Conservation (phyloP, 75 land plant genomes). For the Chamaecyparis obtusa region DNA sequence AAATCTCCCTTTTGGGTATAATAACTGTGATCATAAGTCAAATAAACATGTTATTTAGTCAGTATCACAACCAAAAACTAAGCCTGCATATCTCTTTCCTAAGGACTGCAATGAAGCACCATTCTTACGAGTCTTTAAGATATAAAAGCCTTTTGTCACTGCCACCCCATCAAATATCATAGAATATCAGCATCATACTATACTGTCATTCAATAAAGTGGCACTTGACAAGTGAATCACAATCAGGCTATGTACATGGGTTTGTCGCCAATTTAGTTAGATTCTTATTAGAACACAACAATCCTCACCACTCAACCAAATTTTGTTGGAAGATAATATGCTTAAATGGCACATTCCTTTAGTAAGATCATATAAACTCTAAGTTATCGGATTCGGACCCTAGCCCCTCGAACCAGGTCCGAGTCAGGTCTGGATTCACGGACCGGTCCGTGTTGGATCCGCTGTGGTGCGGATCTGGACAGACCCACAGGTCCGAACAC, state of each 20-base stretch:
- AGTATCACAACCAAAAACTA: background rate
- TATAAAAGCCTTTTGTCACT: background rate
- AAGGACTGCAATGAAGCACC: background rate
- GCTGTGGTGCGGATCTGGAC: too few relatives aligned
- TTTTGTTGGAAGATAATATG: background rate
- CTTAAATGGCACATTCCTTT: background rate
- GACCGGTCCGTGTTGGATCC: too few relatives aligned
- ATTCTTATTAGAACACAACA: background rate
- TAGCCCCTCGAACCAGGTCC: too few relatives aligned
- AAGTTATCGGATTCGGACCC: too few relatives aligned
- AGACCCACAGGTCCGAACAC: too few relatives aligned
- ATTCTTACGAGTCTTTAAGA: background rate
- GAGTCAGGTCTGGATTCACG: too few relatives aligned
- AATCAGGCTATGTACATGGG: background rate
- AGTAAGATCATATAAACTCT: background rate
- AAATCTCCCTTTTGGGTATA: background rate
- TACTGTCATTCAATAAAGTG: background rate
- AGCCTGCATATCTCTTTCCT: background rate
- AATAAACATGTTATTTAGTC: too few relatives aligned
- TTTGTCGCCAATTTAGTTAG: background rate
- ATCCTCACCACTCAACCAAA: background rate
- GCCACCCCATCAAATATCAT: background rate
- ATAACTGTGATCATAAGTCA: background rate
- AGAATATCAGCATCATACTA: background rate
- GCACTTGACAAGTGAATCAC: background rate